Evolutionary conservation across 371 early-diverging fungal species (phyloP).

Genomic region (Circinella minor): DNA sequence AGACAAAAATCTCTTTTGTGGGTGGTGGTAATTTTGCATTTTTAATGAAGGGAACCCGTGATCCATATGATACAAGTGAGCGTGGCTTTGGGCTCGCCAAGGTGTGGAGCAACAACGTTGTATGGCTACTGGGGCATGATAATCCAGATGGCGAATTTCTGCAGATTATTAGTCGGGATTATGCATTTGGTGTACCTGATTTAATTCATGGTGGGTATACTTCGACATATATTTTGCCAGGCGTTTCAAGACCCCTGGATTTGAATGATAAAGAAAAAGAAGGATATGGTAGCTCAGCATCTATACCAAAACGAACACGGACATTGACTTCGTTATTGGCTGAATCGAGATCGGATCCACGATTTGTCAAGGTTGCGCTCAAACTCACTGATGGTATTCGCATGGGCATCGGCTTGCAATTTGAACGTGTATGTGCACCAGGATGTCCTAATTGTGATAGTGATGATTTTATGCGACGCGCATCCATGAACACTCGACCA

Average conservation of each 20-base stretch:
- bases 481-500: conserved; percentile 8
- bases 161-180: conserved; percentile 54
- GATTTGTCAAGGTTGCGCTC: conserved; percentile 44
- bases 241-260: background rate
- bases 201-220: conserved; percentile 40
- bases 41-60: conserved; percentile 48
- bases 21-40: conserved; percentile 64
- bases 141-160: conserved; percentile 50
- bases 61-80: conserved; percentile 53
- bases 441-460: conserved; percentile 55
- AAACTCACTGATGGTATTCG: conserved; percentile 49
- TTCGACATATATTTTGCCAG: conserved; percentile 23
- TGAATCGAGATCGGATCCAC: conserved; percentile 6
- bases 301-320: conserved; percentile 11
- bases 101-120: conserved; percentile 48
- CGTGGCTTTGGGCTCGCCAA: conserved; percentile 52
- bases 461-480: conserved; percentile 12
- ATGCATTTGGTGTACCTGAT: conserved; percentile 56
- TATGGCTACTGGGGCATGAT: conserved; percentile 41
- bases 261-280: conserved; percentile 1
- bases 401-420: conserved; percentile 54
- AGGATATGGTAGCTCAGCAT: background rate
- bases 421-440: conserved; percentile 28
- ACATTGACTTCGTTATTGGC: conserved; percentile 10
- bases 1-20: conserved; percentile 54